Base-by-base conservation (phyloP, 1,284 basidiomycete genomes). In the Boletus subluridellus region DNA sequence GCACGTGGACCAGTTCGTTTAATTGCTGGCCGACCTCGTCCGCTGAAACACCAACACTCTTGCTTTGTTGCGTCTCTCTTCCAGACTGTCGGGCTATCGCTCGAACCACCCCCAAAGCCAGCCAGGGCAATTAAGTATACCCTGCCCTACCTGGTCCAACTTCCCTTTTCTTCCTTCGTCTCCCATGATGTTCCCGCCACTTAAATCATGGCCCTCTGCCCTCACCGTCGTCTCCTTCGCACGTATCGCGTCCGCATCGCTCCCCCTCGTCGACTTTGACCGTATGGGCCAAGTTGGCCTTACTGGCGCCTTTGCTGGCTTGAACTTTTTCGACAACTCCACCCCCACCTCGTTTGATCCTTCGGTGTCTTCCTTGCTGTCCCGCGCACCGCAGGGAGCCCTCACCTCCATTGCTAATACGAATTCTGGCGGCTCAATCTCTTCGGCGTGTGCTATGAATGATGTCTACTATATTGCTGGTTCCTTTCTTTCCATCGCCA, bases 241-340 rank as follows among this genome's bases (percentile, higher is more conserved):
- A 39, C 63, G 73, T 72, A 64, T 72, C 69, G 84, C 75, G 58
- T 75, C 78, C 61, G 86, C 89, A 14, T 76, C 83, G 52, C 75
- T 90, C 49, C 94, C 94, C 38, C 81, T 85, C 67, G 85, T 97
- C 75, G 93, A 97, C 76, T 96, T 92, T 73, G 80, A 89, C 69
- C 87, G 89, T 60, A 95, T 96, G 90, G 94, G 94, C 63, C 86
- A 80, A 57, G 94, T 97, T 58, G 93, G 86, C 56, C 79, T 97
- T 47, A 85, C 88, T 39, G 95, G 95, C 56, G 81, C 90, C 21
- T 98, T 97, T 72, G 82, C 89, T 32, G 93, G 94, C 48, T 78
- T 98, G 59, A 88, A 89, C 70, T 75, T 94, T 55, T 87, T 89
- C 77, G 78, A 83, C 68, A 83, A 85, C 68, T 74, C 80, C 17